Conservation (phyloP, 164 flowering plant species). For the Kingdonia uniflora region DNA sequence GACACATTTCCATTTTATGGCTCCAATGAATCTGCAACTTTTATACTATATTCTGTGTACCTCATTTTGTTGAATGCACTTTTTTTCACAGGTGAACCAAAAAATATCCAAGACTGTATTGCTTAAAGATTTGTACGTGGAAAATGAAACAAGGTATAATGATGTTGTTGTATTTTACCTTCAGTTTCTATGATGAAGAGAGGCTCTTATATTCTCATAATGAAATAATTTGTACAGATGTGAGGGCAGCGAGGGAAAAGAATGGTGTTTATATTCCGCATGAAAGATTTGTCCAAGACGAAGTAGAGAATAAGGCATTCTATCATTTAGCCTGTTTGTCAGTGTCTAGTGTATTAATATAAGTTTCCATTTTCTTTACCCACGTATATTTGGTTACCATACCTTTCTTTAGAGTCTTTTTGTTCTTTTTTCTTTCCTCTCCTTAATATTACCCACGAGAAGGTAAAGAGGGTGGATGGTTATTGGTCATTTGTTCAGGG, state of each 20-base stretch:
- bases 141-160: slow-evolving; percentile 72
- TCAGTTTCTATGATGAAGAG: neutral
- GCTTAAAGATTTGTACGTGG: slow-evolving; percentile 64
- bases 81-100: slow-evolving; percentile 58
- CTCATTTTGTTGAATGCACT: slow-evolving; percentile 5
- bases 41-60: too few relatives aligned
- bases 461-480: too few relatives aligned
- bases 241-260: slow-evolving; percentile 81
- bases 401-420: neutral
- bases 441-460: too few relatives aligned
- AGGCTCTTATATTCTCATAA: neutral
- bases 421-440: too few relatives aligned
- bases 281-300: slow-evolving; percentile 68
- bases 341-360: too few relatives aligned
- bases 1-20: too few relatives aligned
- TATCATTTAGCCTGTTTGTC: neutral
- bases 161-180: slow-evolving; percentile 1
- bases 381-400: too few relatives aligned
- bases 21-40: too few relatives aligned
- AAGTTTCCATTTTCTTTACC: too few relatives aligned
- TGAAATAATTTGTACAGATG: slow-evolving; percentile 34
- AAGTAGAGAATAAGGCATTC: slow-evolving; percentile 69
- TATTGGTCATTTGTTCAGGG: too few relatives aligned
- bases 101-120: slow-evolving; percentile 55
- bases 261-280: slow-evolving; percentile 77